Evolutionary conservation across 257 asterid species (phyloP), one percentile per base, ranked within the genome.

Genomic region (Primulina tabacum): DNA sequence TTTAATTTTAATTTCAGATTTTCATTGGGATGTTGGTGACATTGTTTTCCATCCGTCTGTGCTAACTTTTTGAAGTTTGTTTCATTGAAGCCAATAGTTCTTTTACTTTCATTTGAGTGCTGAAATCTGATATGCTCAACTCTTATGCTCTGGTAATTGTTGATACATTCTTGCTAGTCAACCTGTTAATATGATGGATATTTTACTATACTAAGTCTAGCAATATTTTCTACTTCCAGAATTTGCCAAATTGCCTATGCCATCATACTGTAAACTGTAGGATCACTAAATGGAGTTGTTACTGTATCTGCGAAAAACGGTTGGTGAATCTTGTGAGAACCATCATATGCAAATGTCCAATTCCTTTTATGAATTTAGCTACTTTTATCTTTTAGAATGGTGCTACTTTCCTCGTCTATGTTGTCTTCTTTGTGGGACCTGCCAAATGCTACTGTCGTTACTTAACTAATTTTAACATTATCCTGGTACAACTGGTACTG

Each of bases 1-100:
- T 59, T 38, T 77, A 34, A 7, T 69, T 58, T 58, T 60, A n/a
- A 28, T 24, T 75, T 29, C 63, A 24, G n/a, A 30, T 29, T 34
- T 21, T 65, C 62, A 17, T 50, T 21, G n/a, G 58, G 53, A 11
- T 43, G 53, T 12, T 43, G 53, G 53, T 14, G 53, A 43, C n/a
- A 43, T 43, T 43, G 53, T 43, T 43, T 12, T 43, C 53, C 53
- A 43, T 50, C 21, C 57, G 14, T 17, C 57, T 7, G 16, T 14
- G 20, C 8, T 16, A 50, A 16, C 57, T 17, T 14, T 50, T 50
- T 17, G 57, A 50, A 50, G 21, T 17, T 17, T 50, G 57, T 50
- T 50, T 50, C 7, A 6, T 43, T 43, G 50, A 43, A 43, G 14
- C 53, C 53, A 43, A 12, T 12, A 43, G 6, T 43, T 43, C 6